phyloP scores from a whole-genome alignment of 371 early-diverging fungal genomes.

The Haplosporangium sp. region DNA sequence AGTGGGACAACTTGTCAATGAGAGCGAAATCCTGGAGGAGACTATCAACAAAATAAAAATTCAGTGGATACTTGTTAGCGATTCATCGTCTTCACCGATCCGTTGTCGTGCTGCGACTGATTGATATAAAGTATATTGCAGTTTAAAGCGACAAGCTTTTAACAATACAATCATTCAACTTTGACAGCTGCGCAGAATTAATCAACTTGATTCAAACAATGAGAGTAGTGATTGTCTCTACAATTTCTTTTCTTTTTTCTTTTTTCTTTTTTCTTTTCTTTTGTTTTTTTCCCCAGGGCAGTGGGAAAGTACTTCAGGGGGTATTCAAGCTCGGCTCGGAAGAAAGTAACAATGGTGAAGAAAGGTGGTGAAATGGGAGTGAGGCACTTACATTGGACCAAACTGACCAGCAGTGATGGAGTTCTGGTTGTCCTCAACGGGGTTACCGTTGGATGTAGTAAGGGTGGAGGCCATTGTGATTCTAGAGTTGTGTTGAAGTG shows the following conservation, averaged over 20 bases:
- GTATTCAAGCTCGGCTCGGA: slow-evolving; percentile 18
- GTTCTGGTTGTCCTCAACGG: slow-evolving; percentile 74
- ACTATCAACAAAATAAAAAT: neutral
- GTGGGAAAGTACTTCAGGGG: too few relatives aligned
- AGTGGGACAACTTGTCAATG: slow-evolving; percentile 85
- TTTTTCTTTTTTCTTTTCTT: neutral
- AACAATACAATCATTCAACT: neutral
- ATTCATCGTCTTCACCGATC: neutral
- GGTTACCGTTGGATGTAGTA: slow-evolving; percentile 59
- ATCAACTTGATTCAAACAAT: neutral
- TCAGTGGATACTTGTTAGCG: neutral
- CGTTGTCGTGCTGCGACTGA: neutral
- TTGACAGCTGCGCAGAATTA: neutral
- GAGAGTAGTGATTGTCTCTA: neutral
- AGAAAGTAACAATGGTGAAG: neutral
- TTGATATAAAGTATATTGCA: neutral
- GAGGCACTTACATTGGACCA: slow-evolving; percentile 63
- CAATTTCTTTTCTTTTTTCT: too few relatives aligned
- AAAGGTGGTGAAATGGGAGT: neutral
- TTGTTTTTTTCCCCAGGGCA: slow-evolving; percentile 10
- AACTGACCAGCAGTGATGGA: slow-evolving; percentile 67
- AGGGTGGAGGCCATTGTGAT: slow-evolving; percentile 38
- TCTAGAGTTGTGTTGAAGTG: slow-evolving; percentile 9
- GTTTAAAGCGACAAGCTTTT: slow-evolving; percentile 8
- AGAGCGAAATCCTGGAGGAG: slow-evolving; percentile 80